Conservation (phyloP, 2,329 filamentous ascomycete genomes). For the Xylaria sp. region DNA sequence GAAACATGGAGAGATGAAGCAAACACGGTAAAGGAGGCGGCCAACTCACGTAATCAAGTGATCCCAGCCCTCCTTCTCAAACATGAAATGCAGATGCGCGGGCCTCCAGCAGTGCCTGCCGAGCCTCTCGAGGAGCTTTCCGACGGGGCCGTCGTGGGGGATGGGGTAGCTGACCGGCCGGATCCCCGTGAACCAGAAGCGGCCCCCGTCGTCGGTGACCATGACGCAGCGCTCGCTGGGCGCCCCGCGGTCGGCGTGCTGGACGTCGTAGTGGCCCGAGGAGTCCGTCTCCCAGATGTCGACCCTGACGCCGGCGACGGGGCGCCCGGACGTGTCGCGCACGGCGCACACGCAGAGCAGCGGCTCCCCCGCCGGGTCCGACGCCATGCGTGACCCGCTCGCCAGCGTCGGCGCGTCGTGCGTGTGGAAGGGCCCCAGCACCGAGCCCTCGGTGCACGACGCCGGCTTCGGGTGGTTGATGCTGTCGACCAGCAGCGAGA, state of each 20-base stretch:
- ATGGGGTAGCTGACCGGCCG: conserved; percentile 86
- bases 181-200: conserved; percentile 85
- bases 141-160: conserved; percentile 82
- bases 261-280: conserved; percentile 81
- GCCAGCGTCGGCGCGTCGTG: conserved; percentile 67
- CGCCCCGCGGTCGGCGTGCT: conserved; percentile 63
- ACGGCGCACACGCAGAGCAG: conserved; percentile 75
- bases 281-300: conserved; percentile 87
- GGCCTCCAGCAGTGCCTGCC: conserved; percentile 78
- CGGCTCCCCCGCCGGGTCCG: conserved; percentile 69
- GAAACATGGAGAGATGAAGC: not conserved
- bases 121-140: conserved; percentile 66
- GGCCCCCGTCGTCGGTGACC: conserved; percentile 68
- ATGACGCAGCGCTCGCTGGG: conserved; percentile 76
- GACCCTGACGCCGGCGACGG: conserved; percentile 68
- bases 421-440: conserved; percentile 82
- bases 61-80: conserved; percentile 78
- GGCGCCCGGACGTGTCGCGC: conserved; percentile 63
- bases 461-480: conserved; percentile 83
- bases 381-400: conserved; percentile 65
- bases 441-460: conserved; percentile 72
- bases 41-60: conserved; percentile 77
- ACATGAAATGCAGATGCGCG: conserved; percentile 87
- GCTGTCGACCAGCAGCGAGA: conserved; percentile 78
- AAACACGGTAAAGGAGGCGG: not conserved